Evolutionary conservation across 345 rosid genomes (phyloP).

Genomic region (Laguncularia racemosa): DNA sequence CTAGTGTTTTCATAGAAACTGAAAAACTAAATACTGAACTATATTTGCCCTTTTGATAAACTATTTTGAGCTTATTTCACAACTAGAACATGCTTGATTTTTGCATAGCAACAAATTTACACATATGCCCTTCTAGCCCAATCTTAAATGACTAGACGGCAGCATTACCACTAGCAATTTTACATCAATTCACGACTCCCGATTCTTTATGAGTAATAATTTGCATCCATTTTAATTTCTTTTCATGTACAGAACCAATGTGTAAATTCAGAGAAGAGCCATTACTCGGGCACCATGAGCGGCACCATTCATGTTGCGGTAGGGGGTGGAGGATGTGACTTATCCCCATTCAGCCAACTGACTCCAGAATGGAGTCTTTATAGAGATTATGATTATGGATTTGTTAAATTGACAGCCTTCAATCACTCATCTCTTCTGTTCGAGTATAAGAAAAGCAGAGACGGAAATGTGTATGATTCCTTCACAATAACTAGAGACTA

Average conservation of each 20-base stretch:
- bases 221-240: constrained; percentile 1
- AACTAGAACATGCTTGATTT: too few species aligned
- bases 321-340: constrained; percentile 84
- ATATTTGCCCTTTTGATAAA: too few species aligned
- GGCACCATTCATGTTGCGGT: constrained; percentile 86
- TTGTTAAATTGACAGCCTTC: constrained; percentile 71
- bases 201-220: background rate
- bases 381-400: constrained; percentile 70
- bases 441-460: constrained; percentile 84
- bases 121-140: too few species aligned
- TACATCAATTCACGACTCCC: background rate
- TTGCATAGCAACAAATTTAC: too few species aligned
- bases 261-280: constrained; percentile 37
- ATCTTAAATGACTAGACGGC: too few species aligned
- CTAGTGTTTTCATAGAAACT: too few species aligned
- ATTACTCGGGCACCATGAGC: constrained; percentile 53
- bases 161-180: too few species aligned
- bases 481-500: constrained; percentile 84
- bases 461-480: constrained; percentile 66
- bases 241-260: constrained; percentile 52
- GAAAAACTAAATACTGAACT: too few species aligned
- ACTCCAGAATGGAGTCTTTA: constrained; percentile 64
- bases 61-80: too few species aligned
- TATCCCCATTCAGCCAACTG: constrained; percentile 43
- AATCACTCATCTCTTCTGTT: constrained; percentile 69